A percentile compares a stretch with the other conserved stretches of the same genome.
Evolutionary conservation across 768 basidiomycete genomes (phyloP).

Genomic region (Boletus rubescentipes): DNA sequence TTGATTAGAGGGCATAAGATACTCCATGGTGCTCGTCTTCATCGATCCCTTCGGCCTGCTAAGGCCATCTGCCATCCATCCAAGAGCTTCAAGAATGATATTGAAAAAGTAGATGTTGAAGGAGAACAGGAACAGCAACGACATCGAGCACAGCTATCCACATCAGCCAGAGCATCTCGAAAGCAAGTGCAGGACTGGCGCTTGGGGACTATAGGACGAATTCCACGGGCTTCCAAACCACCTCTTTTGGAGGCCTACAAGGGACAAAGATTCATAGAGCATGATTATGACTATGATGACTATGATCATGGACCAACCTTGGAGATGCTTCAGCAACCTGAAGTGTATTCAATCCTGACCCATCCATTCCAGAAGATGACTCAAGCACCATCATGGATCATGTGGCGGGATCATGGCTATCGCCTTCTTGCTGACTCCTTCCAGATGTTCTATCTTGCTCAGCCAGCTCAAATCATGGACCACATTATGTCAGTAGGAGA

Average conservation of each 20-base stretch:
- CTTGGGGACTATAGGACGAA: neutral
- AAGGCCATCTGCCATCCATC: neutral
- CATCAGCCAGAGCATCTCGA: neutral
- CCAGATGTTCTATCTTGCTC: slow-evolving; percentile 5
- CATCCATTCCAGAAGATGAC: neutral
- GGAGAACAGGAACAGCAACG: too few species aligned
- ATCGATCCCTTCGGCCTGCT: neutral
- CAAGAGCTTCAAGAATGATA: neutral
- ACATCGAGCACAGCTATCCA: neutral
- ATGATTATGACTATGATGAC: neutral
- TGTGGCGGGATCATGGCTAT: slow-evolving; percentile 13
- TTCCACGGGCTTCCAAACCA: neutral
- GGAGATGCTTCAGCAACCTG: slow-evolving; percentile 7
- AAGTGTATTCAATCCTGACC: neutral
- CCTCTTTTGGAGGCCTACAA: neutral
- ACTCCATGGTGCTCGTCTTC: neutral
- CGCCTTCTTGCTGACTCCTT: slow-evolving; percentile 1
- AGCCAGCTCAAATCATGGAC: too few species aligned
- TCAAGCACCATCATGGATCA: neutral
- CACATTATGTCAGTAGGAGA: too few species aligned
- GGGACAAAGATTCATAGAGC: neutral
- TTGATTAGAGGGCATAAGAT: neutral
- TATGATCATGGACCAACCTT: slow-evolving; percentile 10
- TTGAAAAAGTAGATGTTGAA: too few species aligned
- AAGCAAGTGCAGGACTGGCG: neutral